Evolutionary conservation across 2,329 filamentous ascomycete genomes (phyloP), one percentile per base, ranked within the genome.

Genomic region (Claviceps maximensis): DNA sequence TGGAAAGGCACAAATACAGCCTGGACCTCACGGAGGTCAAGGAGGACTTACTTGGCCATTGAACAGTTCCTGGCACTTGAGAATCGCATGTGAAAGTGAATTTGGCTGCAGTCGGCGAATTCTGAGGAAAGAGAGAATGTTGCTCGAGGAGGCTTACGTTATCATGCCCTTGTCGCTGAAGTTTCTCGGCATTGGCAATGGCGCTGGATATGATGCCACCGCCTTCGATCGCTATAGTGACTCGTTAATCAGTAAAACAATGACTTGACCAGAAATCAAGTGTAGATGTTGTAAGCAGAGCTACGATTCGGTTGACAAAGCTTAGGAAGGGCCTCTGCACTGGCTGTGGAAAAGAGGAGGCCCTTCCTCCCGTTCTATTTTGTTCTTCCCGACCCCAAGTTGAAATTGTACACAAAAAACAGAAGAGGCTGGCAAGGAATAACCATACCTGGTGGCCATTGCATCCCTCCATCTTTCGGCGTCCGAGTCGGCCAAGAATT

Each of bases 1-100:
- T 19, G 29, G 5, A 6, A 13, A 48, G 19, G 13, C 36, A 21
- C 6, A 12, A 36, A 40, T 9, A n/a, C 15, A 29, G 4, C 47
- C 7, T 29, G 23, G 36, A n/a, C 17, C 12, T 47, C 15, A 21
- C 7, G 3, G 9, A 17, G 33, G 19, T 19, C 21, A 4, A 27
- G 27, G 13, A 19, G 17, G 33, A 60, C 56, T 70, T 69, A 62
- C 83, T 81, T 45, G 87, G 86, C 83, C 86, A 88, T 50, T 83
- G 82, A 65, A 89, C 79, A 53, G 85, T 82, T 55, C 85, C 88
- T 1, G 87, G 84, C 40, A 89, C 88, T 64, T 93, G 89, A 1
- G 90, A 91, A 62, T 94, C 87, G 68, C 89, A 96, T 13, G 89
- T 95, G 65, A 98, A 98, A 10, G 93, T 98, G 66, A 98, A 98